Percentiles rank a stretch among this genome's conserved stretches.
These are phyloP conservation scores for Prunus mume DNA, from an alignment of 306 rosid genomes.

Conservation along the genomic window DNA sequence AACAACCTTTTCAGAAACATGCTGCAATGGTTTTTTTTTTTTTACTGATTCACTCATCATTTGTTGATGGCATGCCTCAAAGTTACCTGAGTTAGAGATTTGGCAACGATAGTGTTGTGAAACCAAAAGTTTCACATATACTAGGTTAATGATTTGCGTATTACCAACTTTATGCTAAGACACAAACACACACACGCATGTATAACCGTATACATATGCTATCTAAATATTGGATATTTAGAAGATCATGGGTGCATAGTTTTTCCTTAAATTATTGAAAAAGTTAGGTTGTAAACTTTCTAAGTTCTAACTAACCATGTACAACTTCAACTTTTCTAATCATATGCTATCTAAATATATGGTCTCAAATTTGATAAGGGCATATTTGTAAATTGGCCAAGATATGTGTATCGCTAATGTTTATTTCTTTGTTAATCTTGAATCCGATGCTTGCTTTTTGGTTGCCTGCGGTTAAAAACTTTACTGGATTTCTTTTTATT, in stretches of 20 bases:
- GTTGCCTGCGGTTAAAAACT: too few species aligned
- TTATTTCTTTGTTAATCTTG: too few species aligned
- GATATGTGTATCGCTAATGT: neutral
- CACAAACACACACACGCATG: neutral
- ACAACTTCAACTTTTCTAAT: neutral
- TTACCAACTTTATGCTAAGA: neutral
- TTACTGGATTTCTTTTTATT: slow-evolving; percentile 9
- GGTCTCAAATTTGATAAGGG: neutral
- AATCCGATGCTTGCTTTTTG: too few species aligned
- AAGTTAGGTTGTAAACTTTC: neutral
- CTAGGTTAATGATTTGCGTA: neutral
- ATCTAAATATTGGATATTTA: neutral
- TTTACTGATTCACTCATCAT: neutral
- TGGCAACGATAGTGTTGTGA: neutral
- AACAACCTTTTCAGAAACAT: neutral
- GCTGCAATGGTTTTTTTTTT: neutral
- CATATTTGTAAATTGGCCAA: neutral
- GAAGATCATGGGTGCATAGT: neutral
- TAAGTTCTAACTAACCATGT: neutral
- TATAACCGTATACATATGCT: neutral
- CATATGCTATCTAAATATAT: neutral
- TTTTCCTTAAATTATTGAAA: neutral
- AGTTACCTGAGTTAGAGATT: neutral
- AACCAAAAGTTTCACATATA: neutral
- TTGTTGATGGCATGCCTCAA: neutral